These are phyloP conservation scores for Phyllosticta citrichinensis DNA, from an alignment of 2,329 filamentous ascomycete species.

Conservation along the genomic window DNA sequence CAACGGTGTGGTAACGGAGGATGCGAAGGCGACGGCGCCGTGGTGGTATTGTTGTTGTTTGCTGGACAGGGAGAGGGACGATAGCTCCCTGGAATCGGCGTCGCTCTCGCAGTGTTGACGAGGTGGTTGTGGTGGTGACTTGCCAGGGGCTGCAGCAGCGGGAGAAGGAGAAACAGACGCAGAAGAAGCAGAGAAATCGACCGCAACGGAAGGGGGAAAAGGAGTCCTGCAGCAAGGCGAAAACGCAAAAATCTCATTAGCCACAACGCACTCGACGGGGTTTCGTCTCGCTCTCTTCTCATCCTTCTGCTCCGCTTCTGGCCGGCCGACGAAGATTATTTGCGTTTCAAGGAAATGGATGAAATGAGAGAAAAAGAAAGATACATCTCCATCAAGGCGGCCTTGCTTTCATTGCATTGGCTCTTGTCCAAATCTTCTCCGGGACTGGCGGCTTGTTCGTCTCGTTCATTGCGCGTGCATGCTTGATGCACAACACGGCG, in stretches of 20 bases:
- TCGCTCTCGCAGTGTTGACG: neutral
- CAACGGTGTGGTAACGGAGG: neutral
- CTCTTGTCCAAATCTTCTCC: neutral
- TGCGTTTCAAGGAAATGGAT: neutral
- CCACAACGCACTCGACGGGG: neutral
- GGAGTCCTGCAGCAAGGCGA: neutral
- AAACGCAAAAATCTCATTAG: neutral
- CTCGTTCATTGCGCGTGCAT: neutral
- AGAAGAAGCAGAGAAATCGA: neutral
- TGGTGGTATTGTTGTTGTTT: neutral
- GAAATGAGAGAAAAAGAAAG: neutral
- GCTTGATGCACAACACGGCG: neutral
- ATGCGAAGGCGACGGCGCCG: neutral
- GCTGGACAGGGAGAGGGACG: neutral
- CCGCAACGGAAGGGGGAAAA: neutral
- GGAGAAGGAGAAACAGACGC: neutral
- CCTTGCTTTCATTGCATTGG: neutral
- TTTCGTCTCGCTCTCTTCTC: neutral
- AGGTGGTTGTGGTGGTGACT: neutral
- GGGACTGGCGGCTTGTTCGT: neutral
- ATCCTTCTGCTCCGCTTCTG: neutral
- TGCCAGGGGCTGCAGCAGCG: neutral
- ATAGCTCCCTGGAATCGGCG: neutral
- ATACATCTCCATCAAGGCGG: neutral
- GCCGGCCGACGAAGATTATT: neutral